These are phyloP conservation scores for Fraxinus dipetala DNA, from an alignment of 305 asterid genomes.

Conservation along the genomic window DNA sequence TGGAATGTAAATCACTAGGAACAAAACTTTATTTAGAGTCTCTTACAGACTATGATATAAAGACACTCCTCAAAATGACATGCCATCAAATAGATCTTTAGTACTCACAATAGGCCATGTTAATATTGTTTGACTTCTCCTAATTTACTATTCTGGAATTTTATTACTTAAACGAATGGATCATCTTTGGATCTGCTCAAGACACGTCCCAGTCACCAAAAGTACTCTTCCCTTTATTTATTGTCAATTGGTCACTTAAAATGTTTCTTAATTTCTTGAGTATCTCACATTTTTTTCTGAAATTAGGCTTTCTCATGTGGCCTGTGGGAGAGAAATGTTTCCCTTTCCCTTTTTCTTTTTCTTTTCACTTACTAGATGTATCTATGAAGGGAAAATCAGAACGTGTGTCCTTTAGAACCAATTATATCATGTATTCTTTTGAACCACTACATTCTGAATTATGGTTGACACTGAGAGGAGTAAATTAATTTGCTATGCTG, in stretches of 20 bases:
- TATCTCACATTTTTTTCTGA: neutral
- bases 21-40: neutral
- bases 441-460: neutral
- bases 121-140: neutral
- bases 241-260: neutral
- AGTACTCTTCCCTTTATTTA: neutral
- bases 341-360: neutral
- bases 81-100: neutral
- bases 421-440: neutral
- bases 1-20: neutral
- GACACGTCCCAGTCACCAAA: neutral
- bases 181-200: neutral
- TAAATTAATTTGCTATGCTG: neutral
- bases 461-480: neutral
- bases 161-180: conserved; percentile 6
- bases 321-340: neutral
- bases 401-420: neutral
- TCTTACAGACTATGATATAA: neutral
- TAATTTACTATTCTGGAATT: neutral
- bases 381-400: neutral
- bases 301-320: neutral
- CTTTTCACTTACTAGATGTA: neutral
- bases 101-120: neutral
- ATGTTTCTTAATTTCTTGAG: neutral
- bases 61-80: neutral